phyloP scores from a whole-genome alignment of 2,329 filamentous ascomycete genomes.

The Fusarium newnesense region DNA sequence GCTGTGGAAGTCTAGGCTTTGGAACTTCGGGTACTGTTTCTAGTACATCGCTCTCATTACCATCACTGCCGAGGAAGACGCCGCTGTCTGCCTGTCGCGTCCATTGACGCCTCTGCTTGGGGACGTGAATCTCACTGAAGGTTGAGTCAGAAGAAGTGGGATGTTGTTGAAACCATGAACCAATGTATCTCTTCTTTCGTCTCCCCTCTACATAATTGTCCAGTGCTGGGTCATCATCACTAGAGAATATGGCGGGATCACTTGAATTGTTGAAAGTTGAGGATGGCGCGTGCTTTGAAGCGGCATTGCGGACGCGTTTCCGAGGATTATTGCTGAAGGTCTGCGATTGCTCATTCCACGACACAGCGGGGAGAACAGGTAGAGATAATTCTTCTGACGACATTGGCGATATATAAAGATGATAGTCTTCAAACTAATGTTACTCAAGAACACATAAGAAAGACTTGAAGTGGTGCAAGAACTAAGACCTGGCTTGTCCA shows the following conservation, averaged over 20 bases:
- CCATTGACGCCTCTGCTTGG: conserved; percentile 62
- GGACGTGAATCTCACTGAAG: conserved; percentile 53
- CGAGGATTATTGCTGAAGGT: conserved; percentile 53
- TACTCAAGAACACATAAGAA: conserved; percentile 16
- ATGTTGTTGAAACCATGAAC: conserved; percentile 74
- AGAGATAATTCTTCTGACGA: conserved; percentile 57
- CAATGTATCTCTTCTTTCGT: conserved; percentile 71
- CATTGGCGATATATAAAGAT: conserved; percentile 14
- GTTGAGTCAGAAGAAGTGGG: conserved; percentile 61
- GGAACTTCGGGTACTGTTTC: conserved; percentile 48
- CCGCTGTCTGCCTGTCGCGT: conserved; percentile 73
- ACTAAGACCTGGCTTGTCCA: conserved; percentile 11
- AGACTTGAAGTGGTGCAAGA: conserved; percentile 13
- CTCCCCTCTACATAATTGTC: conserved; percentile 70
- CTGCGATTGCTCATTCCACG: conserved; percentile 53
- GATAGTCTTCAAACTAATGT: neutral
- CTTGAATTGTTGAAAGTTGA: conserved; percentile 70
- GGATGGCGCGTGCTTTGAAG: conserved; percentile 43
- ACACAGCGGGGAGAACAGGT: conserved; percentile 52
- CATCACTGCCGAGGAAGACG: conserved; percentile 74
- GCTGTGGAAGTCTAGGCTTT: conserved; percentile 52
- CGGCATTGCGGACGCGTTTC: conserved; percentile 52
- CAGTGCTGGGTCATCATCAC: conserved; percentile 74
- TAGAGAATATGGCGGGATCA: conserved; percentile 77
- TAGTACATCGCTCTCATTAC: conserved; percentile 56